A percentile compares a stretch with the other conserved stretches of the same genome.
Evolutionary conservation across 2,329 filamentous ascomycete genomes (phyloP).

Genomic region (Ceratocystis variospora): DNA sequence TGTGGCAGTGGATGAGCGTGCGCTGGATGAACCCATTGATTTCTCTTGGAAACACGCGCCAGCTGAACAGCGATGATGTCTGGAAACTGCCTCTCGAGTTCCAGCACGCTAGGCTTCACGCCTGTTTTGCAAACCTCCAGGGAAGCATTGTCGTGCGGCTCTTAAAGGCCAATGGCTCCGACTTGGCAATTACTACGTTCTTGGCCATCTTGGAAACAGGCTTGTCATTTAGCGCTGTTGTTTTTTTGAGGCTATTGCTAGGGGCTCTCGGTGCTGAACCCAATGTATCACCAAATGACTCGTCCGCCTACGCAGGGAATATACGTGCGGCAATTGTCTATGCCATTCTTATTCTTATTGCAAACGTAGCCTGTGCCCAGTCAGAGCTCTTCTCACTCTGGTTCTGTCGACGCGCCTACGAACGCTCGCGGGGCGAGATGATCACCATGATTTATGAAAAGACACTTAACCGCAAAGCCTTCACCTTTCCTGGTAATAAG

Average conservation of each 20-base stretch:
- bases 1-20: slow-evolving; percentile 76
- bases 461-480: slow-evolving; percentile 50
- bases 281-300: neutral
- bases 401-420: slow-evolving; percentile 74
- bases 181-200: slow-evolving; percentile 53
- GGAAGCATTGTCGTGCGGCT: slow-evolving; percentile 61
- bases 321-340: slow-evolving; percentile 32
- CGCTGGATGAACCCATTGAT: slow-evolving; percentile 72
- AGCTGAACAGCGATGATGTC: slow-evolving; percentile 65
- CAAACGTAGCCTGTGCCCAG: slow-evolving; percentile 50
- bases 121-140: slow-evolving; percentile 55
- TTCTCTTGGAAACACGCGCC: slow-evolving; percentile 44
- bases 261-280: slow-evolving; percentile 10
- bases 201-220: slow-evolving; percentile 51
- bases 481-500: slow-evolving; percentile 29
- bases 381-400: slow-evolving; percentile 57
- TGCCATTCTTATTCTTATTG: slow-evolving; percentile 45
- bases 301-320: neutral
- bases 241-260: slow-evolving; percentile 60
- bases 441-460: slow-evolving; percentile 77
- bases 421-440: slow-evolving; percentile 69
- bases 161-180: slow-evolving; percentile 62
- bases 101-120: slow-evolving; percentile 62
- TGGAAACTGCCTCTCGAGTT: slow-evolving; percentile 72
- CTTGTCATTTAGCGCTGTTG: slow-evolving; percentile 44